Base-by-base conservation (phyloP, 2,329 filamentous ascomycete species). In the Ophiostoma sp. region DNA sequence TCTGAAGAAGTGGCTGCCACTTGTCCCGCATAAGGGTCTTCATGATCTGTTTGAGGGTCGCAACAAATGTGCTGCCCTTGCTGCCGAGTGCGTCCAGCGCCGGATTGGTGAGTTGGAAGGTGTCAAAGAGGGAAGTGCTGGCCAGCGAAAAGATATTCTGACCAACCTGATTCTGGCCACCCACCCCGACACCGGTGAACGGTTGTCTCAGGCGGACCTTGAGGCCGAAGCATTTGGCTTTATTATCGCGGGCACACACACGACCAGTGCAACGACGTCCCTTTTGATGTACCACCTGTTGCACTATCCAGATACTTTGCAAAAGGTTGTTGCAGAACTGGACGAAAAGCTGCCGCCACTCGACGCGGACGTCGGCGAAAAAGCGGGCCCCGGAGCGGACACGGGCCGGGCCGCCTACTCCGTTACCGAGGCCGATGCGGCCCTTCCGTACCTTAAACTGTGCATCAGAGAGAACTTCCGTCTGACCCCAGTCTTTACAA, bases 141-240 rank as follows among this genome's bases (percentile, higher is more conserved):
- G 66, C 6, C 74, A 79, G 69, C 76, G 78, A 22, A 81, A 80
- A 50, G 79, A 81, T 42, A 75, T 82, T 11, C 73, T 83, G 8
- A 82, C 80, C 0, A 80, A 79, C 71, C 70, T 83, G n/a, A 82
- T 82, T 9, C n/a, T 78, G 17, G 80, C 81, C 0, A 80, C 77
- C 31, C 74, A 82, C 70, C 81, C 81, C 1, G 80, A 82, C n/a
- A 82, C 80, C 0, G 80, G 81, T 0, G 77, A 78, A 42, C 72
- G 57, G 1, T 74, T 83, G n/a, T 78, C 76, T 0, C 76, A 78
- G 52, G 71, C 50, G 1, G 81, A 82, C 39, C 73, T 82, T 0
- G 78, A 81, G 69, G 79, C 81, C 0, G 80, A 82, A 66, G 80
- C 80, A 3, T 82, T 82, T 76, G 81, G 79, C 0, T 81, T 82